phyloP scores from a whole-genome alignment of 108 stramenopile species.

The Cyclotella sp. region DNA sequence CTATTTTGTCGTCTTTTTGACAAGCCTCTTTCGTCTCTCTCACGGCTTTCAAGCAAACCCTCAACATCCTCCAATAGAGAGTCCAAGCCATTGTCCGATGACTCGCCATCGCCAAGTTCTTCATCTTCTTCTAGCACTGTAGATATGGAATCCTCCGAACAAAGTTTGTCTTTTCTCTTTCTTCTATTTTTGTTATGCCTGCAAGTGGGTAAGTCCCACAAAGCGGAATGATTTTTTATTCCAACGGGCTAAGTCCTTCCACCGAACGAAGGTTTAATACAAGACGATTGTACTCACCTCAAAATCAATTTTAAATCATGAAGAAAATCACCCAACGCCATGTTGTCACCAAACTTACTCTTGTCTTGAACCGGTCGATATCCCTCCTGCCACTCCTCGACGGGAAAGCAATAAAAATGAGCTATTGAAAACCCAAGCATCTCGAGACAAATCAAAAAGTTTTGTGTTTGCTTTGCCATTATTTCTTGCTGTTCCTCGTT shows the following conservation, averaged over 20 bases:
- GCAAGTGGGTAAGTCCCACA: not conserved
- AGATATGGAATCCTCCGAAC: slow-evolving; percentile 38
- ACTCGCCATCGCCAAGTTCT: slow-evolving; percentile 25
- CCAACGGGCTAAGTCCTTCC: not conserved
- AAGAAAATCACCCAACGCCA: slow-evolving; percentile 89
- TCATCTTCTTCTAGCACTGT: slow-evolving; percentile 52
- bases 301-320: slow-evolving; percentile 80
- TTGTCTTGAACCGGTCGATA: slow-evolving; percentile 70
- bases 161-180: slow-evolving; percentile 12
- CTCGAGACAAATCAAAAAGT: slow-evolving; percentile 95
- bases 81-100: slow-evolving; percentile 25
- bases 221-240: not conserved
- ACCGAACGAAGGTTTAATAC: not conserved
- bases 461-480: slow-evolving; percentile 85
- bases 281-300: slow-evolving; percentile 25
- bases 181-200: slow-evolving; percentile 38
- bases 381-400: slow-evolving; percentile 90
- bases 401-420: slow-evolving; percentile 94
- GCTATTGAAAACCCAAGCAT: slow-evolving; percentile 92
- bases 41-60: slow-evolving; percentile 22
- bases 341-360: slow-evolving; percentile 80
- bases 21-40: not conserved
- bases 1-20: not conserved
- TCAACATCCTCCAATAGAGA: slow-evolving; percentile 39
- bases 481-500: slow-evolving; percentile 44